Base-by-base conservation (phyloP, 2,329 filamentous ascomycete genomes). In the Sarocladium kiliense region DNA sequence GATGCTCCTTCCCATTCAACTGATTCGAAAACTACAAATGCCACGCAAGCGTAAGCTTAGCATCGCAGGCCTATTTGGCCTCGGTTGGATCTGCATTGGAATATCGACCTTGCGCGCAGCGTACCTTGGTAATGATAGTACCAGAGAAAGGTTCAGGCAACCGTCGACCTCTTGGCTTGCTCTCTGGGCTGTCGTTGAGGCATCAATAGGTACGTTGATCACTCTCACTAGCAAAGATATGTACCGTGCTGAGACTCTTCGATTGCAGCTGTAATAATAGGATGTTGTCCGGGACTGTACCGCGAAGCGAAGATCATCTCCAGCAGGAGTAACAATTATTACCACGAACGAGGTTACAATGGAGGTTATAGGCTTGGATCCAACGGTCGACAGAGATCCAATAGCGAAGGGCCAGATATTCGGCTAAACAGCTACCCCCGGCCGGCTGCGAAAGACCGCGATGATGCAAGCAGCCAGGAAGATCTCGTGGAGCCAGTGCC, bases 21-120 rank as follows among this genome's bases (percentile, higher is more conserved):
- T 58, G 23, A 58, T 59, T 21, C 47, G 53, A 9, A 56, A 53
- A 32, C 50, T 59, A 16, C 56, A 58, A 42, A 59, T 59, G 56
- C 47, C 44, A 9, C 53, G n/a, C 32, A 53, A 36, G n/a, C 56
- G 58, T 16, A 59, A 59, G 47, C 25, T 58, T 12, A 57, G 56
- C 47, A 58, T 58, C 14, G 58, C 47, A 5, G 56, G 21, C n/a
- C 56, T 58, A 19, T 59, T 59, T 32, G 45, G 58, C 30, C 56
- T 59, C n/a, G 58, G 58, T 7, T 58, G 56, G 55, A 54, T 59
- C 21, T 59, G 58, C 36, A 58, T 59, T 21, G 55, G 51, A 3
- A 49, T 58, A 5, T 58, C 58, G n/a, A 59, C 58, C 10, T 30
- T 58, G 11, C 56, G 58, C 11, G 58, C 45, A 1, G 54, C 58